These are phyloP conservation scores for Tardiomyces digboiensis DNA, from an alignment of 1,139 yeast species.

Conservation along the genomic window DNA sequence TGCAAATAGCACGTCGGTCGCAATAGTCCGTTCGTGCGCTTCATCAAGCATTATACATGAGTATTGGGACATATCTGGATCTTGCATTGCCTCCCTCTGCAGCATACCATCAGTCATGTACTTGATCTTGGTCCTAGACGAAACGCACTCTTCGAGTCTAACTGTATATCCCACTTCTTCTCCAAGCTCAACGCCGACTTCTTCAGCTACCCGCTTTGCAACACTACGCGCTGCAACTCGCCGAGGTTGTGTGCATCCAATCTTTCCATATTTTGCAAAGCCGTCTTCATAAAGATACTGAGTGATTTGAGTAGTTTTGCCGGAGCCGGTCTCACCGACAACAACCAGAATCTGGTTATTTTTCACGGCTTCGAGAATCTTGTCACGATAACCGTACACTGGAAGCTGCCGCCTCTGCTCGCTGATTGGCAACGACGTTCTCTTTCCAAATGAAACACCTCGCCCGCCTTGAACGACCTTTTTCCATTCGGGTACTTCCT, in stretches of 20 bases:
- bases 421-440: slow-evolving; percentile 35
- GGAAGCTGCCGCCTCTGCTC: slow-evolving; percentile 69
- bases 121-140: slow-evolving; percentile 54
- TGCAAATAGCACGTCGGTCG: slow-evolving; percentile 90
- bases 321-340: slow-evolving; percentile 97
- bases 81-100: slow-evolving; percentile 71
- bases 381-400: slow-evolving; percentile 51
- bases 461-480: neutral
- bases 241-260: slow-evolving; percentile 94
- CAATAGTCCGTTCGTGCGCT: slow-evolving; percentile 92
- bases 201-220: slow-evolving; percentile 82
- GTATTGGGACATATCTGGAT: slow-evolving; percentile 62
- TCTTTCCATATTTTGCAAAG: slow-evolving; percentile 43
- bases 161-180: slow-evolving; percentile 80
- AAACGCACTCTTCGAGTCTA: slow-evolving; percentile 75
- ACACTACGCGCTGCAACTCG: slow-evolving; percentile 94
- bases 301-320: slow-evolving; percentile 89
- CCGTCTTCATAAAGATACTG: slow-evolving; percentile 82
- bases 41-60: slow-evolving; percentile 88
- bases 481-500: neutral
- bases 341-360: slow-evolving; percentile 73
- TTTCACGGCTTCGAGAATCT: slow-evolving; percentile 47
- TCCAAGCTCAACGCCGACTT: slow-evolving; percentile 63
- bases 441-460: slow-evolving; percentile 16
- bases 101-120: slow-evolving; percentile 97